Evolutionary conservation across 352 stramenopile genomes (phyloP), one percentile per base, ranked within the genome.

Genomic region (Phytopythium helicoides): DNA sequence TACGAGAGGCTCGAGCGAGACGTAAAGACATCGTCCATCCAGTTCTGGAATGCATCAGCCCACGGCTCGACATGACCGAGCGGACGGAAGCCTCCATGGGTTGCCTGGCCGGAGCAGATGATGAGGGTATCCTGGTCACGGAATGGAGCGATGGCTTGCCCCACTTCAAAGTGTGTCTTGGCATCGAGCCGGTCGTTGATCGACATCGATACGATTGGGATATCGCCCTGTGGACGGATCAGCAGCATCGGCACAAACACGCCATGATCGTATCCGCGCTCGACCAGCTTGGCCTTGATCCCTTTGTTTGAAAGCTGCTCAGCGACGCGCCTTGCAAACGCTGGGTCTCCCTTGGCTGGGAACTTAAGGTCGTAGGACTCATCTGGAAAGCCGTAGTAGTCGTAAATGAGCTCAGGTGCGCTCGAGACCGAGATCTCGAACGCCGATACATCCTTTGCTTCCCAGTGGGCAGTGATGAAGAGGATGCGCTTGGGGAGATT

Each of bases 181-280:
- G 80, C 54, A 53, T 81, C 69, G 6, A 91, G 64, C 41, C 69
- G 75, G 25, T 51, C 61, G 46, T 83, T 75, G 40, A 97, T 72
- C 12, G 81, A 96, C 38, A 97, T 60, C 37, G 68, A 78, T 25
- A 97, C 88, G 12, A 97, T 68, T 3, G 91, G 89, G 46, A 97
- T 84, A 50, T 96, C 76, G 0, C 78, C 85, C 28, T 93, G 62
- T 4, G 81, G 80, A 38, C 81, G 89, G 49, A 96, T 89, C 37
- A 95, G 47, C 60, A 83, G 86, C 41, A 97, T 58, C 15, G 89
- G 91, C 16, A 97, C 74, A 66, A 97, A 97, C 7, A 87, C 66
- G 22, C 83, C 91, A 68, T 97, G 91, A 70, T 97, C 89, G 47
- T 85, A 96, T 1, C 83, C 88, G 48, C 91, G 75, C 25, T 70